Evolutionary conservation across 108 stramenopile genomes (phyloP), one percentile per base, ranked within the genome.

Genomic region (Cyclostephanos tholiformis): DNA sequence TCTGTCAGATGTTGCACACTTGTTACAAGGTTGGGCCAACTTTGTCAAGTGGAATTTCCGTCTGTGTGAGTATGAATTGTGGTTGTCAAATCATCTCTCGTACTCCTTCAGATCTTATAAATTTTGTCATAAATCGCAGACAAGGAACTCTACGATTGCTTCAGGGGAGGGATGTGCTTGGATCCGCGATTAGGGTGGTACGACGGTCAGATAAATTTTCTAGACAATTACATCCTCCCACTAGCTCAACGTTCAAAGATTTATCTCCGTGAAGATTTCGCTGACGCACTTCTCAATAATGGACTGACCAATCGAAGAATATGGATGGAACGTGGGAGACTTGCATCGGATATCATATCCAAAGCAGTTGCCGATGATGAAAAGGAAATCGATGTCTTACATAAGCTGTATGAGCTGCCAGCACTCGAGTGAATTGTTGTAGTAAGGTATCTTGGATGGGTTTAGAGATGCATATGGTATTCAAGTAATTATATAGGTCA

Each of bases 11-110:
- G 67, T 85, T 25, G 74, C 83, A 12, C 83, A 87, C 59, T 59
- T 79, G 0, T 63, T 84, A 71, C 86, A 87, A 61, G 64, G 67
- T 16, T 87, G 83, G 83, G 76, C 79, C 10, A 79, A 79, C 26
- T 87, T 80, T 39, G 63, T 68, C 6, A 84, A 81, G 53, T 87
- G 83, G 83, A 84, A 87, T 49, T 76, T 76, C 20, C 49, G 76
- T 20, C 71, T 86, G 9, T 86, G 41, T 41, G 41, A 41, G 41
- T 9, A 41, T 12, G 12, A 0, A 12, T 4, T 9, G 12, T 41
- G 3, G 8, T 9, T 41, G 12, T 1, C 8, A 12, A 41, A 12
- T 41, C 9, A 4, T 4, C 3, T 32, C 4, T 41, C 41, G 4
- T 41, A 12, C 11, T 12, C 41, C 8, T 12, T 41, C 12, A 9